Percentiles rank a stretch among this genome's conserved stretches.
These are phyloP conservation scores for Colletotrichum incanum DNA, from an alignment of 2,329 filamentous ascomycete genomes.

Conservation along the genomic window DNA sequence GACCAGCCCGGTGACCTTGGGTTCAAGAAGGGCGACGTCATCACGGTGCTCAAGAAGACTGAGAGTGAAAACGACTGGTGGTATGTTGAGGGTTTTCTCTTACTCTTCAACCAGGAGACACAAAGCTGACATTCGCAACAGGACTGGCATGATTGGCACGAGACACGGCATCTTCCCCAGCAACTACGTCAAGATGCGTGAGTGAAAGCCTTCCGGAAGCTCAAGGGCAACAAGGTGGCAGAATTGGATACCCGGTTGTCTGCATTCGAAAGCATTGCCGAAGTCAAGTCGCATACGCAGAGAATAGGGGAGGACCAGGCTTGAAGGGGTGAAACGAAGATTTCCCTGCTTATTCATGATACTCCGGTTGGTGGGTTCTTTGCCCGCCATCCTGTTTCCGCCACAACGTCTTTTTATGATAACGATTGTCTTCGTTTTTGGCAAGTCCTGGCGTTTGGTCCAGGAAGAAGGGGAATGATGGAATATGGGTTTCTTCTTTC, in stretches of 20 bases:
- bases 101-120: background rate
- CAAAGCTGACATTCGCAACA: conserved; percentile 49
- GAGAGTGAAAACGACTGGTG: conserved; percentile 98
- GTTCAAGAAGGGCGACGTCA: conserved; percentile 92
- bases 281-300: conserved; percentile 14
- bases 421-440: conserved; percentile 13
- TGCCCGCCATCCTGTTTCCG: conserved; percentile 25
- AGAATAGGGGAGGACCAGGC: background rate
- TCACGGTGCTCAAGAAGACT: conserved; percentile 94
- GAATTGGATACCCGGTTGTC: conserved; percentile 28
- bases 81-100: conserved; percentile 63
- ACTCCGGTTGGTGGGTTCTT: conserved; percentile 30
- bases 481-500: background rate
- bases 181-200: conserved; percentile 78
- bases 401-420: conserved; percentile 28
- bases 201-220: conserved; percentile 55
- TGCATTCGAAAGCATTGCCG: conserved; percentile 6
- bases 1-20: conserved; percentile 93
- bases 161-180: conserved; percentile 95
- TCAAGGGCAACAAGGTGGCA: conserved; percentile 15
- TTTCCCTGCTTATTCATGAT: conserved; percentile 37
- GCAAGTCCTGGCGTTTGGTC: conserved; percentile 34
- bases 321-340: background rate
- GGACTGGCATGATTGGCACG: conserved; percentile 90
- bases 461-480: background rate